Conservation (phyloP, 2,329 filamentous ascomycete genomes). For the Paramyrothecium sp. region DNA sequence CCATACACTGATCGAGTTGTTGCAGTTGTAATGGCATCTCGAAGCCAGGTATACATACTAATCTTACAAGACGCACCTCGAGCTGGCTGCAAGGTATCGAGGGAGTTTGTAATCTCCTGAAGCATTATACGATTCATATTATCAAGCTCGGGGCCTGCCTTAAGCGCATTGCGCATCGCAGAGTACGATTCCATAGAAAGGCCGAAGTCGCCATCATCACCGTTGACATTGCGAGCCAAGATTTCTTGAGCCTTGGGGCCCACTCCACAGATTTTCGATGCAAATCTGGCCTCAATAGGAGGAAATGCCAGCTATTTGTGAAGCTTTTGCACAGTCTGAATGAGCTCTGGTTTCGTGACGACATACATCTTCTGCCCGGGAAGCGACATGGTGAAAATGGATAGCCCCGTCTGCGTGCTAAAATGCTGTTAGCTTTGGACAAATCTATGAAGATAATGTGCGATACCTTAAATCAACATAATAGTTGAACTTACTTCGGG, state of each 20-base stretch:
- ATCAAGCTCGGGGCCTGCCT: conserved; percentile 6
- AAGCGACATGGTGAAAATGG: conserved; percentile 8
- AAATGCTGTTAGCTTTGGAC: not conserved
- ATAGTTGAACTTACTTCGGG: conserved; percentile 2
- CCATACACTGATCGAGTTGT: conserved; percentile 9
- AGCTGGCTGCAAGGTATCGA: conserved; percentile 2
- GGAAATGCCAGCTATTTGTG: not conserved
- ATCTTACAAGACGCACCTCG: not conserved
- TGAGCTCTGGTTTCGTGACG: conserved; percentile 4
- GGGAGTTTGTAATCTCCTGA: not conserved
- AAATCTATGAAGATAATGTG: not conserved
- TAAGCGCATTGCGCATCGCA: conserved; percentile 5
- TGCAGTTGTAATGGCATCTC: conserved; percentile 5
- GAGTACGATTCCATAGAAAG: conserved; percentile 3
- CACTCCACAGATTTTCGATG: not conserved
- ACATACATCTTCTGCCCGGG: conserved; percentile 10
- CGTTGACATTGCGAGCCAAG: conserved; percentile 1
- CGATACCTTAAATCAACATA: conserved; percentile 4
- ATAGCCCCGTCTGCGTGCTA: conserved; percentile 1
- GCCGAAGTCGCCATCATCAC: conserved; percentile 5
- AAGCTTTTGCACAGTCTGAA: conserved; percentile 5
- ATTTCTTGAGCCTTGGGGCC: conserved; percentile 2
- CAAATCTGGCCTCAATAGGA: conserved; percentile 1
- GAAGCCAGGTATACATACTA: conserved; percentile 4
- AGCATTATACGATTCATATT: conserved; percentile 10